phyloP scores from a whole-genome alignment of 208 protist species.

The Leishmania mexicana region DNA sequence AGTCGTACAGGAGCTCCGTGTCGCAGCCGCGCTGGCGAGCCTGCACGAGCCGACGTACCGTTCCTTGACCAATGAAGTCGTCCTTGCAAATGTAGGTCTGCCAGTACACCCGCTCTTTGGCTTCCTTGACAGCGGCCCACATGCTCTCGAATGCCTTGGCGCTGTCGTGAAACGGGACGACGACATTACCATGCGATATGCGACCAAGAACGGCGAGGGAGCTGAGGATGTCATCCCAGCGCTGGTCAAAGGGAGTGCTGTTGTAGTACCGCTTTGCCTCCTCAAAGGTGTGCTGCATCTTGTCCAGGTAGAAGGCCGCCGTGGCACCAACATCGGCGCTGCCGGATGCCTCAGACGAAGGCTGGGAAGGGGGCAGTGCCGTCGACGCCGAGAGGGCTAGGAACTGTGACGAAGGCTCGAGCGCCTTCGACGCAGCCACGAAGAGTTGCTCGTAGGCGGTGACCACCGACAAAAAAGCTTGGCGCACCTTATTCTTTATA shows the following conservation, averaged over 20 bases:
- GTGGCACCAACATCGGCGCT: not conserved
- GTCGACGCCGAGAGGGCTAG: not conserved
- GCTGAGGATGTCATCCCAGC: constrained; percentile 73
- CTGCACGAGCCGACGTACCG: constrained; percentile 66
- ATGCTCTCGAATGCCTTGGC: constrained; percentile 78
- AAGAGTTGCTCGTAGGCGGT: constrained; percentile 12
- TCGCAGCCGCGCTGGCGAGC: constrained; percentile 75
- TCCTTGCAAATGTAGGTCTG: constrained; percentile 95
- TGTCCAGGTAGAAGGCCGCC: constrained; percentile 34
- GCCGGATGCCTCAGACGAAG: not conserved
- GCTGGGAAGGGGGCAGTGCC: not conserved
- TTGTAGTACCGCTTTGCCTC: constrained; percentile 35
- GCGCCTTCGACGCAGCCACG: not conserved
- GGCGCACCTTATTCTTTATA: constrained; percentile 17
- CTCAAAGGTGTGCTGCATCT: constrained; percentile 28
- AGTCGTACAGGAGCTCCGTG: constrained; percentile 90
- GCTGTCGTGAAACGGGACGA: constrained; percentile 76
- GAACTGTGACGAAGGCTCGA: not conserved
- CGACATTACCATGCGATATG: constrained; percentile 63
- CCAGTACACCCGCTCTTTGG: constrained; percentile 76
- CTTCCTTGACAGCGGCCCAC: constrained; percentile 88
- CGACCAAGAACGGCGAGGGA: constrained; percentile 67
- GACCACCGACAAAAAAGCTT: constrained; percentile 16
- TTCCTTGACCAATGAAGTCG: constrained; percentile 78
- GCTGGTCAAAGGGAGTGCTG: constrained; percentile 63